Conservation (phyloP, 78 protist genomes). For the Dictyostelium firmibasis region DNA sequence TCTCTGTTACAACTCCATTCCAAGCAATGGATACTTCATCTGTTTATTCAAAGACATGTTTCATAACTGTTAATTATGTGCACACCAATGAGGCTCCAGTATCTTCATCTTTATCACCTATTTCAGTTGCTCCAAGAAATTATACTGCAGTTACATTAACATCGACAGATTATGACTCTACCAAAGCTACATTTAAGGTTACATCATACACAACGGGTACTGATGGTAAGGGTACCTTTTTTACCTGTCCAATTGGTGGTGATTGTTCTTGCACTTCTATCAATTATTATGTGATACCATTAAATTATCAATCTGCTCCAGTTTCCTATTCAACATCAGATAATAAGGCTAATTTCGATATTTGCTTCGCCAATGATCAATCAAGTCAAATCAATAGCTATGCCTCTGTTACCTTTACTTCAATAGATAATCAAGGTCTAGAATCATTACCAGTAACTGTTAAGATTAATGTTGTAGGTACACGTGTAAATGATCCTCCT, state of each 20-base stretch:
- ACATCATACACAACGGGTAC: background rate
- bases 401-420: background rate
- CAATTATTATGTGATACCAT: background rate
- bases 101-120: background rate
- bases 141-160: background rate
- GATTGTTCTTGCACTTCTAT: background rate
- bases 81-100: slow-evolving; percentile 10
- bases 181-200: background rate
- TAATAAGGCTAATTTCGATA: background rate
- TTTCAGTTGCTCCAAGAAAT: background rate
- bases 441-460: background rate
- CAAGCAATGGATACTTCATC: slow-evolving; percentile 7
- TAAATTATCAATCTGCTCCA: background rate
- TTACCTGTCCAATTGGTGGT: background rate
- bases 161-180: background rate
- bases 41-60: background rate
- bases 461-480: background rate
- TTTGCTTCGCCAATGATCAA: background rate
- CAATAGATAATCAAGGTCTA: background rate
- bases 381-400: background rate
- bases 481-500: slow-evolving; percentile 8
- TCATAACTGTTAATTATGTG: background rate
- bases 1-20: background rate
- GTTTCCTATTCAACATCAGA: background rate
- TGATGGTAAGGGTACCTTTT: background rate